phyloP scores from a whole-genome alignment of 768 basidiomycete species.

The Tephrocybe rancida region DNA sequence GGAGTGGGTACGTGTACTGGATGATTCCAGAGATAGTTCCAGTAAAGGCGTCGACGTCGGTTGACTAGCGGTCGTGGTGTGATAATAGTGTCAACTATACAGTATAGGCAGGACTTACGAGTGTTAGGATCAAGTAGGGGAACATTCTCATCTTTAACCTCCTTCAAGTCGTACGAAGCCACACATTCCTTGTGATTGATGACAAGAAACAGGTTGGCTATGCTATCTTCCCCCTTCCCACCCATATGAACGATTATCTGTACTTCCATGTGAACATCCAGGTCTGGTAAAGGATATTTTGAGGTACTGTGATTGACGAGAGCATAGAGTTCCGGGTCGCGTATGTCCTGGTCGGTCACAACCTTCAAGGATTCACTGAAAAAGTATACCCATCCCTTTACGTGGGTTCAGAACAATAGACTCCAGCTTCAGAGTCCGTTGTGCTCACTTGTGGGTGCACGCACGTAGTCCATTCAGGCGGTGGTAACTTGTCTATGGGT shows the following conservation, averaged over 20 bases:
- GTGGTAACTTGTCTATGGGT: constrained; percentile 13
- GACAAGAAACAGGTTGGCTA: constrained; percentile 35
- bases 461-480: constrained; percentile 39
- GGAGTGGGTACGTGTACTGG: constrained; percentile 47
- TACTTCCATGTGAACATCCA: constrained; percentile 47
- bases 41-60: constrained; percentile 49
- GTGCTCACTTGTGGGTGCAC: constrained; percentile 39
- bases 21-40: constrained; percentile 53
- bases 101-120: constrained; percentile 19
- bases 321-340: constrained; percentile 35
- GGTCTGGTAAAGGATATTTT: constrained; percentile 28
- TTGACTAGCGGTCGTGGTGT: constrained; percentile 33
- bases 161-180: constrained; percentile 41
- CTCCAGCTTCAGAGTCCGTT: constrained; percentile 11
- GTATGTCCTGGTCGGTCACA: constrained; percentile 54
- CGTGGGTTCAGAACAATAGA: not conserved
- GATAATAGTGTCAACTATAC: not conserved
- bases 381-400: constrained; percentile 55
- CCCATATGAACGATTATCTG: constrained; percentile 35
- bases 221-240: constrained; percentile 17
- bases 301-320: constrained; percentile 27
- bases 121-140: constrained; percentile 25
- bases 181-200: constrained; percentile 51
- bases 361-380: constrained; percentile 38
- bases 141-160: constrained; percentile 31